A percentile compares a stretch with the other conserved stretches of the same genome.
Conservation (phyloP, 2,329 filamentous ascomycete species). For the Fusarium xylarioides region DNA sequence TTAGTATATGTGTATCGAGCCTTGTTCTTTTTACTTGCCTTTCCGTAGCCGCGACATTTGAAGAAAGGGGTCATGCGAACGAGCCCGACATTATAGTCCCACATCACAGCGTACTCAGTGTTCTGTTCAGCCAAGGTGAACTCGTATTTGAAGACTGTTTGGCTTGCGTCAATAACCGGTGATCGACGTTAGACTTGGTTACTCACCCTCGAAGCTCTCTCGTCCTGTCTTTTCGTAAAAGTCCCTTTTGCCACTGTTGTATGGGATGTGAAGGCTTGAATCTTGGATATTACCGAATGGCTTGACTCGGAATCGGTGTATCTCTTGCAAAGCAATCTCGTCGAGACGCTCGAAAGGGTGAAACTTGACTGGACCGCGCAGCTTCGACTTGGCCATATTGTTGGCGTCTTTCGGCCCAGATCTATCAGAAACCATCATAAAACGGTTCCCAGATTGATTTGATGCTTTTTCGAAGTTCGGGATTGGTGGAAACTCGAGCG, state of each 20-base stretch:
- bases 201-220: slow-evolving; percentile 85
- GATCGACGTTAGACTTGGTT: not conserved
- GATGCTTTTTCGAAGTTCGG: slow-evolving; percentile 16
- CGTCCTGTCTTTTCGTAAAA: slow-evolving; percentile 87
- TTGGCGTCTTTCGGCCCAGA: slow-evolving; percentile 58
- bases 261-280: slow-evolving; percentile 82
- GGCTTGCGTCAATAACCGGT: slow-evolving; percentile 24
- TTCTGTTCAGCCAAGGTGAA: slow-evolving; percentile 77
- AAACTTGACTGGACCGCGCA: slow-evolving; percentile 76
- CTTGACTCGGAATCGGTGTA: slow-evolving; percentile 71
- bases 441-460: slow-evolving; percentile 1
- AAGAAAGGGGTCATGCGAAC: slow-evolving; percentile 96
- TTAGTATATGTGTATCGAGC: slow-evolving; percentile 13
- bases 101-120: slow-evolving; percentile 81
- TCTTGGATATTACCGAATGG: slow-evolving; percentile 70
- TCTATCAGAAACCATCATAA: slow-evolving; percentile 21
- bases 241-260: slow-evolving; percentile 92
- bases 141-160: slow-evolving; percentile 63
- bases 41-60: slow-evolving; percentile 86
- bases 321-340: slow-evolving; percentile 62
- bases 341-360: slow-evolving; percentile 76
- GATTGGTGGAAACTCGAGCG: slow-evolving; percentile 29
- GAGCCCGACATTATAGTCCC: slow-evolving; percentile 96
- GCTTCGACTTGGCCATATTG: slow-evolving; percentile 61
- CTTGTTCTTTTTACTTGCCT: slow-evolving; percentile 64